Conservation (phyloP, 768 basidiomycete species). For the Trametopsis cervina region DNA sequence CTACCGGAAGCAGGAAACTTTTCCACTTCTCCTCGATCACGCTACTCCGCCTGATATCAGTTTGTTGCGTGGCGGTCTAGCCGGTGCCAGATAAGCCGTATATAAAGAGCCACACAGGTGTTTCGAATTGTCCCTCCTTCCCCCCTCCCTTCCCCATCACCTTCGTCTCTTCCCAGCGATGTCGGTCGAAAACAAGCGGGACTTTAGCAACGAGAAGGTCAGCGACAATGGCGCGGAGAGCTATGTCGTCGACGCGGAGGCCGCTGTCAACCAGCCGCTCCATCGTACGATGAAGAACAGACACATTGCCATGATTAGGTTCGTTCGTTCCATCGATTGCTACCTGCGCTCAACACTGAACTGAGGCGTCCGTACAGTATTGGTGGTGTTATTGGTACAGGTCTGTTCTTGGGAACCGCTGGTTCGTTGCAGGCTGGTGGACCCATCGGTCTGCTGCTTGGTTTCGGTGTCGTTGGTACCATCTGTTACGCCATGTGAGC, state of each 20-base stretch:
- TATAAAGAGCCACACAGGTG: not conserved
- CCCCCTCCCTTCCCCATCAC: not conserved
- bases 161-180: slow-evolving; percentile 1
- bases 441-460: slow-evolving; percentile 69
- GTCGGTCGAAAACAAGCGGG: slow-evolving; percentile 5
- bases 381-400: slow-evolving; percentile 40
- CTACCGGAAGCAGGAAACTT: too few relatives aligned
- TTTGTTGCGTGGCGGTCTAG: too few relatives aligned
- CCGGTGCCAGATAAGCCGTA: slow-evolving; percentile 2
- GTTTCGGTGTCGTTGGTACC: slow-evolving; percentile 57
- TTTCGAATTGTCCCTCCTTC: not conserved
- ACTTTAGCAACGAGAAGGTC: slow-evolving; percentile 6
- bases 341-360: not conserved
- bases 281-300: slow-evolving; percentile 38
- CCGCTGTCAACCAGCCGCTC: slow-evolving; percentile 3
- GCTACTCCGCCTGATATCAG: too few relatives aligned
- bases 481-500: slow-evolving; percentile 54
- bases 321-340: slow-evolving; percentile 6
- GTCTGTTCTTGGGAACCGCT: slow-evolving; percentile 45
- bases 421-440: slow-evolving; percentile 28
- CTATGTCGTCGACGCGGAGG: slow-evolving; percentile 10
- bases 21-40: too few relatives aligned
- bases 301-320: slow-evolving; percentile 82
- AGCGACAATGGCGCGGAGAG: not conserved
- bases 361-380: too few relatives aligned